Percentiles rank a stretch among this genome's conserved stretches.
Conservation (phyloP, 2,329 filamentous ascomycete species). For the Fusarium dimerum region DNA sequence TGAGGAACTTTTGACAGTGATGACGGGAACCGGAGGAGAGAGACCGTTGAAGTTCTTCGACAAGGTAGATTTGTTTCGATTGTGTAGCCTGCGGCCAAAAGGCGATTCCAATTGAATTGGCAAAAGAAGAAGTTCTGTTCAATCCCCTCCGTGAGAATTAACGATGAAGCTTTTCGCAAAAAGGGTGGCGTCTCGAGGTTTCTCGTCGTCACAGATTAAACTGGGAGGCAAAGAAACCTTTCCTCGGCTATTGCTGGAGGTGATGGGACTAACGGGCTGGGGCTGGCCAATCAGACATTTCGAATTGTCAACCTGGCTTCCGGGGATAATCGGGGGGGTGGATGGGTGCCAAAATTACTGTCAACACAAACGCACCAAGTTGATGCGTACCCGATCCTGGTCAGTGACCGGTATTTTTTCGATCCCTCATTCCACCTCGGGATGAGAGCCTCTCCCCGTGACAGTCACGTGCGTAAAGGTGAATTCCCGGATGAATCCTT, state of each 20-base stretch:
- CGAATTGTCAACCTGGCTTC: conserved; percentile 35
- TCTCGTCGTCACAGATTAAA: conserved; percentile 27
- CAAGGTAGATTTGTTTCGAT: neutral
- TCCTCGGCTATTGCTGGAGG: conserved; percentile 33
- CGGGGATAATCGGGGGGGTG: conserved; percentile 28
- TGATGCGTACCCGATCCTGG: too few species aligned
- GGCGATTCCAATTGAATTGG: conserved; percentile 18
- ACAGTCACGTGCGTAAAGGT: too few species aligned
- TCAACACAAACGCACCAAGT: too few species aligned
- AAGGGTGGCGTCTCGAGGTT: conserved; percentile 25
- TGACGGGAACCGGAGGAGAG: conserved; percentile 27
- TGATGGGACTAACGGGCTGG: conserved; percentile 13
- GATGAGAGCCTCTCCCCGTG: too few species aligned
- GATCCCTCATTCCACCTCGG: too few species aligned
- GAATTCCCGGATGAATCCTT: too few species aligned
- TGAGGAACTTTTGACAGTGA: conserved; percentile 4
- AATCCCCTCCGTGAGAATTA: conserved; percentile 29
- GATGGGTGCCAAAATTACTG: too few species aligned
- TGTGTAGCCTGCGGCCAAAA: too few species aligned
- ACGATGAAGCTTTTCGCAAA: conserved; percentile 20
- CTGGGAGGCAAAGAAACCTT: conserved; percentile 28
- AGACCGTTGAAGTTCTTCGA: conserved; percentile 27
- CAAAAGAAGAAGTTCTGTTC: conserved; percentile 27
- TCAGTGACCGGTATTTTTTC: too few species aligned
- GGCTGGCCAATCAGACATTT: conserved; percentile 26